Percentiles rank a stretch among this genome's conserved stretches.
Conservation (phyloP, 2,329 filamentous ascomycete species). For the Aaosphaeria pasadenensis region DNA sequence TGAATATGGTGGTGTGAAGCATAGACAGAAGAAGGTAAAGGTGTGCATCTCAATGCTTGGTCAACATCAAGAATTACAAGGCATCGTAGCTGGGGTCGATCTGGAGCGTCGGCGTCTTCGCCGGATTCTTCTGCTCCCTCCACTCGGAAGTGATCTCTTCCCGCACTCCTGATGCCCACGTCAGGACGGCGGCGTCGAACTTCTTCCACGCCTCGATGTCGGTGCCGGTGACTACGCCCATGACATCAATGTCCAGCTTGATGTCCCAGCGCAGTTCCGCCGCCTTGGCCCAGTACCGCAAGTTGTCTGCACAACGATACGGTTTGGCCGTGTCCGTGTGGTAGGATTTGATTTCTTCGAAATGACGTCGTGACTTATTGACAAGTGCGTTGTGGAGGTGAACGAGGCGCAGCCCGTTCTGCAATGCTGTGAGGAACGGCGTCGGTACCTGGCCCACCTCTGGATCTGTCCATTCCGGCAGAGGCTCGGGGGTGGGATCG, state of each 20-base stretch:
- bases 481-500: constrained; percentile 53
- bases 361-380: constrained; percentile 77
- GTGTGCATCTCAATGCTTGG: background rate
- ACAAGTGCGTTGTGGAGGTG: constrained; percentile 88
- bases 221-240: constrained; percentile 78
- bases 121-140: constrained; percentile 42
- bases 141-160: constrained; percentile 79
- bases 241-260: constrained; percentile 76
- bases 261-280: constrained; percentile 93
- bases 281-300: constrained; percentile 94
- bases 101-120: constrained; percentile 36
- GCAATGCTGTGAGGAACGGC: constrained; percentile 69
- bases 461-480: constrained; percentile 66
- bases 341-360: constrained; percentile 83
- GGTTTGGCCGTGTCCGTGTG: constrained; percentile 94
- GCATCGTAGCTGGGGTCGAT: constrained; percentile 35
- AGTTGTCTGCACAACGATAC: constrained; percentile 88
- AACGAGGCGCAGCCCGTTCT: constrained; percentile 77
- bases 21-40: constrained; percentile 25
- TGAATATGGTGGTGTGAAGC: constrained; percentile 9
- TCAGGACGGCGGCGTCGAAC: constrained; percentile 78
- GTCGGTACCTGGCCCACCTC: constrained; percentile 61
- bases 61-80: constrained; percentile 7
- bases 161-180: constrained; percentile 79
- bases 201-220: constrained; percentile 68